These are phyloP conservation scores for Penicillium roqueforti DNA, from an alignment of 495 filamentous ascomycete species.

Conservation along the genomic window DNA sequence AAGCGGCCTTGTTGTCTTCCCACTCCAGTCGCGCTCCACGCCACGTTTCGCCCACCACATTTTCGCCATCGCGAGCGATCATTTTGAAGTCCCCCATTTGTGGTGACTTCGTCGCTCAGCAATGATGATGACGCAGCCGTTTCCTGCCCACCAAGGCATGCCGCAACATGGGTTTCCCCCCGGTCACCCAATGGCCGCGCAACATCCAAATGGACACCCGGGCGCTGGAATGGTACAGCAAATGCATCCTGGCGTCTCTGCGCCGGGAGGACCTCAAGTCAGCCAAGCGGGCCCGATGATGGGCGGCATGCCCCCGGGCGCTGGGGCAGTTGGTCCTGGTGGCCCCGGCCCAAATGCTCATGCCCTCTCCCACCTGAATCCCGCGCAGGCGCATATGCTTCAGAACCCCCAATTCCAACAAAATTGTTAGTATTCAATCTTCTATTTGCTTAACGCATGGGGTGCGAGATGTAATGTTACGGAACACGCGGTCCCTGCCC, in stretches of 20 bases:
- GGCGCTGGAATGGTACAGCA: conserved; percentile 66
- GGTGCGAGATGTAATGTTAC: neutral
- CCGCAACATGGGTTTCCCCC: conserved; percentile 70
- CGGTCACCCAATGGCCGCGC: conserved; percentile 70
- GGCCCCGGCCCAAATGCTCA: conserved; percentile 67
- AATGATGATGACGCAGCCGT: conserved; percentile 67
- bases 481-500: neutral
- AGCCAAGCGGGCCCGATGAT: conserved; percentile 74
- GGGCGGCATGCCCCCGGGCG: conserved; percentile 75
- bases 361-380: conserved; percentile 74
- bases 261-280: conserved; percentile 71
- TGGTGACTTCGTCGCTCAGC: conserved; percentile 51
- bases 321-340: conserved; percentile 46
- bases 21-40: conserved; percentile 32
- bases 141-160: conserved; percentile 69
- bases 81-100: conserved; percentile 26
- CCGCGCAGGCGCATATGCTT: conserved; percentile 60
- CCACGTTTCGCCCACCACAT: conserved; percentile 19
- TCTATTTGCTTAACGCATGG: neutral
- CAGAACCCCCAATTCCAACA: conserved; percentile 52
- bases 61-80: conserved; percentile 16
- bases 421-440: conserved; percentile 32
- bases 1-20: conserved; percentile 38
- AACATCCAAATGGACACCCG: conserved; percentile 63
- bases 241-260: conserved; percentile 82